Evolutionary conservation across 805 yeast species (phyloP).

Genomic region (Wickerhamiella domercqiae): DNA sequence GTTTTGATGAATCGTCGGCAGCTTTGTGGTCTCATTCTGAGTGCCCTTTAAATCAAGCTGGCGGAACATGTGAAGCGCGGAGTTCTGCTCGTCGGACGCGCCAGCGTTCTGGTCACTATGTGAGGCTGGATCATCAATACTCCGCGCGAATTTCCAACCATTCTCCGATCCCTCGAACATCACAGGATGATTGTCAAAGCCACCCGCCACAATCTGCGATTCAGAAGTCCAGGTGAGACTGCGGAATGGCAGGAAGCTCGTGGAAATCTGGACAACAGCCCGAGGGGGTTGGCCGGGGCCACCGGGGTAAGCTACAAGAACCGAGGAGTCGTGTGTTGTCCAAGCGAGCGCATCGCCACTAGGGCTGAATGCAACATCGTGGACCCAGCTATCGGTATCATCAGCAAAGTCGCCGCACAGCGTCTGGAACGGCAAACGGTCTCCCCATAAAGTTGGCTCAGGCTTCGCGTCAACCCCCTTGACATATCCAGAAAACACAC

Average conservation of each 20-base stretch:
- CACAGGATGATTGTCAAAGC: constrained; percentile 83
- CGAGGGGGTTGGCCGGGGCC: constrained; percentile 51
- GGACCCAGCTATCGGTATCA: constrained; percentile 76
- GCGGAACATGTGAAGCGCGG: constrained; percentile 73
- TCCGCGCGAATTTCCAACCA: constrained; percentile 44
- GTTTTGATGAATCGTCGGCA: constrained; percentile 79
- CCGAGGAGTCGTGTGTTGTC: constrained; percentile 75
- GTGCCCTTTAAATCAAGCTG: constrained; percentile 92
- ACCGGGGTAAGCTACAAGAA: constrained; percentile 63
- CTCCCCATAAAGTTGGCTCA: constrained; percentile 77
- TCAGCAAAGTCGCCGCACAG: constrained; percentile 66
- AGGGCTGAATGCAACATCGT: constrained; percentile 76
- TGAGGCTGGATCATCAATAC: constrained; percentile 40
- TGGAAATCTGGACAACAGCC: constrained; percentile 41
- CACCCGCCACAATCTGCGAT: constrained; percentile 64
- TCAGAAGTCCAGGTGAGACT: constrained; percentile 57
- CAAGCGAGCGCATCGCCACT: constrained; percentile 63
- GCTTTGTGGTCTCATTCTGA: constrained; percentile 30
- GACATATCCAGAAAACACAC: constrained; percentile 78
- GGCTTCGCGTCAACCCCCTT: constrained; percentile 83
- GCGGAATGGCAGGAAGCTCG: constrained; percentile 66
- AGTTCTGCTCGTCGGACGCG: constrained; percentile 19
- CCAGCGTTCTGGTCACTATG: constrained; percentile 35
- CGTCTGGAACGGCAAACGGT: constrained; percentile 86
- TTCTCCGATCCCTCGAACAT: constrained; percentile 56